Base-by-base conservation (phyloP, 352 stramenopile genomes). In the Globisporangium megalacanthum region DNA sequence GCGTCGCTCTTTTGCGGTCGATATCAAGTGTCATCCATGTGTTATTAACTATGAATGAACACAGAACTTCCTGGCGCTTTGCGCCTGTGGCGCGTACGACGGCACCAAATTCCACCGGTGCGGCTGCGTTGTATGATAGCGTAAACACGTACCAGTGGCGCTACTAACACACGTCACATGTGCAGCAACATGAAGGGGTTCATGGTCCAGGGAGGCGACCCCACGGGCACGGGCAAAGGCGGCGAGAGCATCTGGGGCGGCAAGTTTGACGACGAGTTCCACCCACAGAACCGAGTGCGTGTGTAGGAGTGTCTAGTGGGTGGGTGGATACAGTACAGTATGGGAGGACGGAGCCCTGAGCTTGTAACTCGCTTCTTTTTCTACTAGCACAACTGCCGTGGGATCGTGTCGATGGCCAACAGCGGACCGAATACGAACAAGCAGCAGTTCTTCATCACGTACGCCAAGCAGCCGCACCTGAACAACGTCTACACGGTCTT, bases 401-500 rank as follows among this genome's bases (percentile, higher is more conserved):
- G 89, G 37, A 92, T 97, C 61, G 83, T 97, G 31, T 96, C 88
- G 20, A 97, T 97, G 87, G 91, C 91, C 51, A 97, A 97, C 77
- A 94, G 79, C 60, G 86, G 87, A 1, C 79, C 91, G 29, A 91
- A 96, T 70, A 97, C 92, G 39, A 98, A 97, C 76, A 84, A 88
- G 61, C 92, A 92, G 58, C 95, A 99, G 73, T 99, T 99, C 66
- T 99, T 99, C 74, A 98, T 99, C 66, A 97, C 95, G 45, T 99
- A 98, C 61, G 89, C 92, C 66, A 93, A 93, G 65, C 94, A 98
- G 64, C 90, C 95, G 49, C 96, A 99, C 66, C 76, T 99, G 44
- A 98, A 99, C 78, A 98, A 98, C 73, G 81, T 98, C 20, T 98
- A 99, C 82, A 98, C 94, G 53, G 88, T 98, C 29, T 98, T 99